Base-by-base conservation (phyloP, 2,329 filamentous ascomycete genomes). In the Pestalotiopsis sp. region DNA sequence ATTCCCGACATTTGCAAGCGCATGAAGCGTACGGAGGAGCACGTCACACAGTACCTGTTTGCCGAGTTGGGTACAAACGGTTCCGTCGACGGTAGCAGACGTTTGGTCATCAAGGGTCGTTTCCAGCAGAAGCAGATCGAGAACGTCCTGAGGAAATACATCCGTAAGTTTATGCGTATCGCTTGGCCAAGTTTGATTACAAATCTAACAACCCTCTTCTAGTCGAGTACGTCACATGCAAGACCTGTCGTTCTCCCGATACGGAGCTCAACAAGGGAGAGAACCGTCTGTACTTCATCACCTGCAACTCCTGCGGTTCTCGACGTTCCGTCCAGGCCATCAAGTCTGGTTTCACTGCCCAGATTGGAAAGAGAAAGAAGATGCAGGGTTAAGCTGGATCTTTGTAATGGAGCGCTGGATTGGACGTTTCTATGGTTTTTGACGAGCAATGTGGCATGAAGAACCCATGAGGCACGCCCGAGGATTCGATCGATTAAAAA, bases 101-200 rank as follows among this genome's bases (percentile, higher is more conserved):
- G 95, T 79, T 84, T 99, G 77, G 95, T 99, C 79, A 99, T 99
- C 89, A 98, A 97, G 88, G 96, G 96, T 87, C 93, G 96, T 79
- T 99, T 99, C 92, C 95, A 98, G 83, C 95, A 98, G 86, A 98
- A 98, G 86, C 95, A 98, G 86, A 95, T 98, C 79, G 96, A 99
- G 87, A 97, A 97, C 83, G 94, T 98, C 66, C 84, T 98, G 79
- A 89, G 95, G 84, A 93, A 95, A 86, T 97, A 97, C 82, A 98
- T 97, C 80, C 93, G 92, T 94, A 85, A 81, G 90, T 87, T 67
- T 64, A 41, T 23, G 12, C 38, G 52, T 31, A n/a, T 49, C 14
- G 2, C 52, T 3, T 7, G 6, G 23, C 17, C 9, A 59, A 3
- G 12, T 31, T 49, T 17, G 25, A 27, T 13, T 13, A 20, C 0